phyloP scores from a whole-genome alignment of 805 yeast genomes.

The Cyberlindnera americana region DNA sequence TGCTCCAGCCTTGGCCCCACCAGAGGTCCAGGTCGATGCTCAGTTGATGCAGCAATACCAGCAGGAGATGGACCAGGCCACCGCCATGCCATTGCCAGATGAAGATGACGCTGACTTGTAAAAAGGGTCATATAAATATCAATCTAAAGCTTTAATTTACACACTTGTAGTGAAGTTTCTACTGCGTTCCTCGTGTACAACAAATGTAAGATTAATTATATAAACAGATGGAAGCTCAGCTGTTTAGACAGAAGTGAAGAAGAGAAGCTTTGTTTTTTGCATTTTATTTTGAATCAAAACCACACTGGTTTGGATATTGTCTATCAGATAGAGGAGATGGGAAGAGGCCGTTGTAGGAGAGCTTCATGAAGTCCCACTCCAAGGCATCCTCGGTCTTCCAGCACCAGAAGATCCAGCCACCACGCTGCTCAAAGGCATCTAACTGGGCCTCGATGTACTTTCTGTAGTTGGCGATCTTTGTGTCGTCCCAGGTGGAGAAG shows the following conservation, averaged over 20 bases:
- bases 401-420: constrained; percentile 94
- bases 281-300: constrained; percentile 1
- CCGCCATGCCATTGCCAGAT: constrained; percentile 99
- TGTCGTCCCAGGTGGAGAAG: constrained; percentile 53
- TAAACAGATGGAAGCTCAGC: background rate
- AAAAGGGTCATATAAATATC: constrained; percentile 1
- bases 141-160: too few species aligned
- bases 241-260: too few species aligned
- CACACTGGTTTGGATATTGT: constrained; percentile 66
- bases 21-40: constrained; percentile 97
- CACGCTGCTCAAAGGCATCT: constrained; percentile 71
- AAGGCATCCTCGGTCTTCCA: constrained; percentile 81
- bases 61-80: constrained; percentile 99
- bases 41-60: constrained; percentile 97
- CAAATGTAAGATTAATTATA: background rate
- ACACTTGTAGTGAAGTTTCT: too few species aligned
- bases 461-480: constrained; percentile 56
- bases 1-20: constrained; percentile 99
- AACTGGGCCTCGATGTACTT: constrained; percentile 83
- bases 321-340: constrained; percentile 78
- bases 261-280: too few species aligned
- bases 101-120: constrained; percentile 99
- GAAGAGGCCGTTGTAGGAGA: constrained; percentile 58
- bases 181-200: too few species aligned
- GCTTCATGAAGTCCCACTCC: constrained; percentile 80